phyloP scores from a whole-genome alignment of 225 moss, liverwort and hornwort genomes.

The Ulota crispa region DNA sequence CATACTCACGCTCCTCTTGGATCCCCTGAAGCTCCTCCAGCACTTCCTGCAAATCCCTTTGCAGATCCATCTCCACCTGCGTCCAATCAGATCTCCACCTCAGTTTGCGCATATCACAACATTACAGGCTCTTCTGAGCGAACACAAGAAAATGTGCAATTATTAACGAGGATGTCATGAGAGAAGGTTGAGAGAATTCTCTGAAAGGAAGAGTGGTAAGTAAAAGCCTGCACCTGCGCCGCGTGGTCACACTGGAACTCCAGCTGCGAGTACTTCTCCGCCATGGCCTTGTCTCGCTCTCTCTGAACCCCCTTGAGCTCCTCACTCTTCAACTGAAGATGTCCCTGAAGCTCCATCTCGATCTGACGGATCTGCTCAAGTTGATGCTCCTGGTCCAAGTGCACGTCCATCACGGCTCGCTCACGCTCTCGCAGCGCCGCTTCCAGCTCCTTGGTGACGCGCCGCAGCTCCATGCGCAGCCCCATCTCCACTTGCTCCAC shows the following conservation, averaged over 20 bases:
- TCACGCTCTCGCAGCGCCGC: constrained; percentile 17
- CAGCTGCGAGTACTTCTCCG: constrained; percentile 36
- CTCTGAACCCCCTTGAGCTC: constrained; percentile 30
- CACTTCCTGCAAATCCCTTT: constrained; percentile 42
- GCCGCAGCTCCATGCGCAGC: constrained; percentile 38
- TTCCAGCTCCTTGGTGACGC: constrained; percentile 32
- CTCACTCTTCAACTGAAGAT: constrained; percentile 29
- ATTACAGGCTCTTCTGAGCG: background rate
- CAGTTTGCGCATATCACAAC: background rate
- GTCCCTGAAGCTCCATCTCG: constrained; percentile 32
- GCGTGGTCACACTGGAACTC: constrained; percentile 24
- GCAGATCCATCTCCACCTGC: constrained; percentile 48
- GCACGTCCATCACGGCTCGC: constrained; percentile 27
- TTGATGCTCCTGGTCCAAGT: constrained; percentile 36
- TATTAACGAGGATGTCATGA: background rate
- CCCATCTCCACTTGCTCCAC: constrained; percentile 44
- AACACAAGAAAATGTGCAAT: background rate
- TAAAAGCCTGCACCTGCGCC: constrained; percentile 5
- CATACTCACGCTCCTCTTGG: constrained; percentile 43
- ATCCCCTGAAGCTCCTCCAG: constrained; percentile 48
- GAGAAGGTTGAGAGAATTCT: background rate
- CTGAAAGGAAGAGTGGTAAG: background rate
- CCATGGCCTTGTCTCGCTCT: constrained; percentile 31
- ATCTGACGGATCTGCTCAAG: constrained; percentile 43
- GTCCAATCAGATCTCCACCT: constrained; percentile 7